A percentile compares a stretch with the other conserved stretches of the same genome.
These are phyloP conservation scores for Phaeotremella skinneri DNA, from an alignment of 768 basidiomycete species.

Conservation along the genomic window DNA sequence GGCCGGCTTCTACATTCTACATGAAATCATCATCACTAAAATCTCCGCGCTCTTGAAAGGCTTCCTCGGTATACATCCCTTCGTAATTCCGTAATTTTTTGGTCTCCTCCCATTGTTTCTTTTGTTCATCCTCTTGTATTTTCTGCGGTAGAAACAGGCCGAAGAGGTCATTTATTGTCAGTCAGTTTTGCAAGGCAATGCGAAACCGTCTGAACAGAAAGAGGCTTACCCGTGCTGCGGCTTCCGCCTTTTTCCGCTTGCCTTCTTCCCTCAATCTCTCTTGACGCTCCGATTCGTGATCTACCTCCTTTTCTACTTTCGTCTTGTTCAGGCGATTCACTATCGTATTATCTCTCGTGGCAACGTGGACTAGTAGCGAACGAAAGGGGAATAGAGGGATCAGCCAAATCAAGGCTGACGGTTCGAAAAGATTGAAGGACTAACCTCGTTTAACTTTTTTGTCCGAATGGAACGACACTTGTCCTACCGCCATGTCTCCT, in stretches of 20 bases:
- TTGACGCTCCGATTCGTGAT: conserved; percentile 83
- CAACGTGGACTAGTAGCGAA: conserved; percentile 64
- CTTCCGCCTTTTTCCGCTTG: conserved; percentile 62
- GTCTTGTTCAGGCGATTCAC: conserved; percentile 94
- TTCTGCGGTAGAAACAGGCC: conserved; percentile 56
- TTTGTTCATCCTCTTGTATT: conserved; percentile 73
- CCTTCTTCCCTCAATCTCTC: conserved; percentile 61
- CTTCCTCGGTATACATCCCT: conserved; percentile 63
- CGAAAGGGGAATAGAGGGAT: background rate
- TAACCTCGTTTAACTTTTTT: conserved; percentile 80
- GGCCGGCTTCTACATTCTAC: conserved; percentile 32
- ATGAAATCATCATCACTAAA: conserved; percentile 54
- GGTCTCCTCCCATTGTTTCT: conserved; percentile 73
- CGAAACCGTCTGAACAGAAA: background rate
- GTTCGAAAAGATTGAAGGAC: conserved; percentile 4
- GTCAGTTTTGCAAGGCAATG: background rate
- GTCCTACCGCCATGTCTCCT: conserved; percentile 95
- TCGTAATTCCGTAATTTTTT: conserved; percentile 88
- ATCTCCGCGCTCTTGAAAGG: conserved; percentile 54
- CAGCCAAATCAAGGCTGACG: background rate
- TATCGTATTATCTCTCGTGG: conserved; percentile 77
- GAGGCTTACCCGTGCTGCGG: conserved; percentile 64
- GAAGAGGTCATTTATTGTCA: background rate
- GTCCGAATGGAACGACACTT: conserved; percentile 91
- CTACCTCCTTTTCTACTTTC: conserved; percentile 75